Conservation (phyloP, 2,329 filamentous ascomycete genomes). For the Alternaria novae-zelandiae region DNA sequence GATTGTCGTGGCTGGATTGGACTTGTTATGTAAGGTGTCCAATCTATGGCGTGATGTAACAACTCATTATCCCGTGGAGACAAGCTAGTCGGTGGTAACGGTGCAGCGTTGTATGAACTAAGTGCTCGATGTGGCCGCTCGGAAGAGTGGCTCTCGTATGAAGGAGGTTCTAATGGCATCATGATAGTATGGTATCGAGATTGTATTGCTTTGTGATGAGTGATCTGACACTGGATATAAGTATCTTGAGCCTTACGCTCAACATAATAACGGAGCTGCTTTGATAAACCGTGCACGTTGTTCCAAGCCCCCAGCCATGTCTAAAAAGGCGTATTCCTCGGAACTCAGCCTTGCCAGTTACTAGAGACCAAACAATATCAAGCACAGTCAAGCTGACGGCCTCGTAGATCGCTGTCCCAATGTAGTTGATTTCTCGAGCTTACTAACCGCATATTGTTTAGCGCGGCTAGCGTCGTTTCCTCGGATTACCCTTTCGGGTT, state of each 20-base stretch:
- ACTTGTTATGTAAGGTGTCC: fast-evolving
- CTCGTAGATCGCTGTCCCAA: background rate
- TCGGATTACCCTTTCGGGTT: background rate
- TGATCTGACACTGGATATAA: background rate
- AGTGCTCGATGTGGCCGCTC: background rate
- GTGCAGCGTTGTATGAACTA: background rate
- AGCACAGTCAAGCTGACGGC: background rate
- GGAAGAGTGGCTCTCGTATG: background rate
- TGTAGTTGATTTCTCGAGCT: background rate
- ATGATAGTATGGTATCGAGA: background rate
- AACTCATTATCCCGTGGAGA: background rate
- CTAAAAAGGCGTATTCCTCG: background rate
- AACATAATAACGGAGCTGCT: background rate
- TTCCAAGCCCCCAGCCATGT: background rate
- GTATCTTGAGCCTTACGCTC: background rate
- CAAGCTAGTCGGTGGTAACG: background rate
- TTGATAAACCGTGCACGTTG: background rate
- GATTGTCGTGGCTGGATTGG: background rate
- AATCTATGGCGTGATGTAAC: background rate
- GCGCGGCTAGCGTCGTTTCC: background rate
- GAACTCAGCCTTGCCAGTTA: background rate
- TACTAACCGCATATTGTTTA: background rate
- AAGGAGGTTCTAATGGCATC: background rate
- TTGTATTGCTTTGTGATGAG: background rate
- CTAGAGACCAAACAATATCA: background rate